phyloP scores from a whole-genome alignment of 2,329 filamentous ascomycete species.

The Rhynchosporium graminicola region DNA sequence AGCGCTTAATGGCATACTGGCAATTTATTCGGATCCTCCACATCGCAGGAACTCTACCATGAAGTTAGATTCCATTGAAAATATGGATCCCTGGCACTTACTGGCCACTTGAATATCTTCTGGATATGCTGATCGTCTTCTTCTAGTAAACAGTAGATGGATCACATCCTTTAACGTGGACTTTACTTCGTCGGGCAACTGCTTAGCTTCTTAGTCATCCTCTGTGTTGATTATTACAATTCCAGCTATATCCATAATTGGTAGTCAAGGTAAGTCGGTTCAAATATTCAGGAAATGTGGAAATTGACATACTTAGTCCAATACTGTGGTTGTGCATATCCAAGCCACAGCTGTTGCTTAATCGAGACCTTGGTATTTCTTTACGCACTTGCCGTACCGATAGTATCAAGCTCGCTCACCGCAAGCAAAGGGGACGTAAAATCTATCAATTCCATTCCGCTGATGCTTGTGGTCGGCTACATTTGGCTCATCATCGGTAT shows the following conservation, averaged over 20 bases:
- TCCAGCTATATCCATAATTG: neutral
- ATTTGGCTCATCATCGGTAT: neutral
- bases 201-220: neutral
- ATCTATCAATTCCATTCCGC: constrained; percentile 2
- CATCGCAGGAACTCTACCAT: neutral
- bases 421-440: neutral
- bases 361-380: neutral
- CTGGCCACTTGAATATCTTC: constrained; percentile 4
- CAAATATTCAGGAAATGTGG: neutral
- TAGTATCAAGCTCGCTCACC: neutral
- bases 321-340: neutral
- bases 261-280: neutral
- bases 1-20: neutral
- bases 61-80: neutral
- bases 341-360: constrained; percentile 1
- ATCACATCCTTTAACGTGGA: neutral
- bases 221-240: constrained; percentile 1
- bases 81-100: neutral
- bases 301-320: neutral
- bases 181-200: neutral
- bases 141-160: constrained; percentile 9
- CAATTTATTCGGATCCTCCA: neutral
- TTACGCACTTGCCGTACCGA: neutral
- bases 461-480: neutral
- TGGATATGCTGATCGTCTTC: constrained; percentile 6